Evolutionary conservation across 1,284 basidiomycete species (phyloP).

Genomic region (Ceratobasidium sp.): DNA sequence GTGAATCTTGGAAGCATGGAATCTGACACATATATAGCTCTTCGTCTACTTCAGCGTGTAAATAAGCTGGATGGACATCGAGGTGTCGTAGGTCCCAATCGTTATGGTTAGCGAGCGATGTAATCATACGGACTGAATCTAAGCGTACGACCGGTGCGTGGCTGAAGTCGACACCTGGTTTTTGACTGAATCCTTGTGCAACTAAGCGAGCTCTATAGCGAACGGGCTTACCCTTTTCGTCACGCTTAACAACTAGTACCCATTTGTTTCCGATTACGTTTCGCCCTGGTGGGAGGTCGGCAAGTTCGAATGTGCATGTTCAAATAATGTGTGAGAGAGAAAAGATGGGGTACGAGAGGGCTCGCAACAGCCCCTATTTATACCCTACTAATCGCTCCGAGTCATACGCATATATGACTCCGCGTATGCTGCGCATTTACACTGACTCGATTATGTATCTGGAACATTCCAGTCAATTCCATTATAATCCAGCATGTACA

Average conservation of each 20-base stretch:
- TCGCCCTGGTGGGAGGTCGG: not conserved
- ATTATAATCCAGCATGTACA: too few species aligned
- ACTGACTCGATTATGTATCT: too few species aligned
- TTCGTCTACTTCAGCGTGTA: not conserved
- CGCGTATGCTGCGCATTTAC: too few species aligned
- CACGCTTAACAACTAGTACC: not conserved
- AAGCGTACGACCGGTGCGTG: conserved; percentile 44
- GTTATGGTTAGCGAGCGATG: conserved; percentile 26
- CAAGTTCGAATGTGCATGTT: not conserved
- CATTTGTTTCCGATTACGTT: conserved; percentile 9
- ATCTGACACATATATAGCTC: not conserved
- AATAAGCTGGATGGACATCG: conserved; percentile 39
- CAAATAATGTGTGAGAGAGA: too few species aligned
- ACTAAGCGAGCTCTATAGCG: not conserved
- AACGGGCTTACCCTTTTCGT: not conserved
- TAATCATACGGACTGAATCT: conserved; percentile 41
- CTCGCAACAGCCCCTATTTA: too few species aligned
- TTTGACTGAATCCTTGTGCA: conserved; percentile 36
- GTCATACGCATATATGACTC: too few species aligned
- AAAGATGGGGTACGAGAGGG: too few species aligned
- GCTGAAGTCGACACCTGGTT: conserved; percentile 46
- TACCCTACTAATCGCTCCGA: too few species aligned
- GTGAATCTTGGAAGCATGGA: not conserved
- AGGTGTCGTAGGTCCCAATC: conserved; percentile 39
- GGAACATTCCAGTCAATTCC: too few species aligned